phyloP scores from a whole-genome alignment of 805 yeast species.

The Metschnikowia lachancei region DNA sequence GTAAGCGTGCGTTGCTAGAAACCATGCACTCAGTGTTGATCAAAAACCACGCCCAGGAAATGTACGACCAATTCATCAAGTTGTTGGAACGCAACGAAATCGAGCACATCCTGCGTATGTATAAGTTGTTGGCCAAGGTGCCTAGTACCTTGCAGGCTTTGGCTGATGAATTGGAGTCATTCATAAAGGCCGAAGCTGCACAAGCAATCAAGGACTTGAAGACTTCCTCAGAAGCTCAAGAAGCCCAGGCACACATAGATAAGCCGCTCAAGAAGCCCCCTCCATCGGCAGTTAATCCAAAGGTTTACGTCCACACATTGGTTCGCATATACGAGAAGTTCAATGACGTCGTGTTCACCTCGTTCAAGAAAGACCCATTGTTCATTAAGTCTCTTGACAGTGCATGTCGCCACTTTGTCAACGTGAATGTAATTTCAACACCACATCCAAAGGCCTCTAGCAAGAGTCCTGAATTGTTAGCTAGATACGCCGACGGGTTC shows the following conservation, averaged over 20 bases:
- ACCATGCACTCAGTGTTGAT: conserved; percentile 75
- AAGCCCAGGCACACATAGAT: conserved; percentile 18
- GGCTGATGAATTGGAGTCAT: conserved; percentile 66
- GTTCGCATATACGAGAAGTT: conserved; percentile 68
- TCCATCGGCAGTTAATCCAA: conserved; percentile 57
- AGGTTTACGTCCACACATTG: conserved; percentile 73
- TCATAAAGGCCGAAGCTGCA: conserved; percentile 54
- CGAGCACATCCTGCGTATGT: conserved; percentile 76
- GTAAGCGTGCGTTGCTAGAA: conserved; percentile 72
- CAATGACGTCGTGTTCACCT: conserved; percentile 56
- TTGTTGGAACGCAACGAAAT: conserved; percentile 70
- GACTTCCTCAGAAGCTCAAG: conserved; percentile 30
- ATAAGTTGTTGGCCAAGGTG: conserved; percentile 70
- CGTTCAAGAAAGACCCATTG: conserved; percentile 71
- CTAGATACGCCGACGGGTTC: conserved; percentile 81
- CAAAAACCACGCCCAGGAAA: conserved; percentile 68
- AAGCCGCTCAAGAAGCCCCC: conserved; percentile 20
- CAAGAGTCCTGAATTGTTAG: conserved; percentile 89
- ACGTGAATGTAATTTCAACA: conserved; percentile 75
- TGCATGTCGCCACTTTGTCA: conserved; percentile 84
- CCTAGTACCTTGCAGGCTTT: conserved; percentile 76
- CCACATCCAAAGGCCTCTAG: conserved; percentile 58
- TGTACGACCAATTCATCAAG: conserved; percentile 74
- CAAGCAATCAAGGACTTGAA: conserved; percentile 55
- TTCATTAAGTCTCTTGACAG: conserved; percentile 85